Evolutionary conservation across 1,139 yeast species (phyloP), one percentile per base, ranked within the genome.

Genomic region (Yamadazyma mexicana): DNA sequence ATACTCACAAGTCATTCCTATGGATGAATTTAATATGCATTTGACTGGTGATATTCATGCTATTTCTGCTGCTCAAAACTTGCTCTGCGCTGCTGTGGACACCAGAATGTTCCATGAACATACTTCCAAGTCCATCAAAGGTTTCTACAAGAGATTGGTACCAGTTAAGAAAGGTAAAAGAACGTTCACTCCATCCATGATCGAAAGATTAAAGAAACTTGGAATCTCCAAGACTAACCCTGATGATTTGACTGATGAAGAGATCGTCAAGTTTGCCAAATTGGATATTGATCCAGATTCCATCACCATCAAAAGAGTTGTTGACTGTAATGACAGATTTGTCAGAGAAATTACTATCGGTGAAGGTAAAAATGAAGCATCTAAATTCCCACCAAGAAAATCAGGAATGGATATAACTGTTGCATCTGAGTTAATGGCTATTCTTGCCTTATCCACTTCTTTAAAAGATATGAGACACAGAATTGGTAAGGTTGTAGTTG

Each of bases 21-120:
- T 85, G 92, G 94, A 85, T 59, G 92, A 85, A 59, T 85, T 85
- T 66, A 85, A 85, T 64, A 77, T 85, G 83, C 92, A 85, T 61
- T 71, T 85, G 48, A 85, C 92, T 37, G 94, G 94, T 58, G 94
- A 85, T 61, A 85, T 85, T 45, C 92, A 85, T 58, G 91, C 92
- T 27, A 83, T 85, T 49, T 80, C 87, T 38, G 85, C 84, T 32
- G 92, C 94, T 15, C 86, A 83, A 54, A 85, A 85, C 64, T 69
- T 85, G 52, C 67, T 85, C 44, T 87, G 91, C 48, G 92, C 94
- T 42, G 92, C 92, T 31, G 82, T 85, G 40, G 94, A 85, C 62
- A 83, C 94, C 10, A 76, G 94, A 66, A 82, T 83, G 74, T 85
- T 85, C 73, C 94, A 85, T 55, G 94, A 85, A 62, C 45, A 69